These are phyloP conservation scores for Cyphellophora attinorum DNA, from an alignment of 2,329 filamentous ascomycete genomes.

Conservation along the genomic window DNA sequence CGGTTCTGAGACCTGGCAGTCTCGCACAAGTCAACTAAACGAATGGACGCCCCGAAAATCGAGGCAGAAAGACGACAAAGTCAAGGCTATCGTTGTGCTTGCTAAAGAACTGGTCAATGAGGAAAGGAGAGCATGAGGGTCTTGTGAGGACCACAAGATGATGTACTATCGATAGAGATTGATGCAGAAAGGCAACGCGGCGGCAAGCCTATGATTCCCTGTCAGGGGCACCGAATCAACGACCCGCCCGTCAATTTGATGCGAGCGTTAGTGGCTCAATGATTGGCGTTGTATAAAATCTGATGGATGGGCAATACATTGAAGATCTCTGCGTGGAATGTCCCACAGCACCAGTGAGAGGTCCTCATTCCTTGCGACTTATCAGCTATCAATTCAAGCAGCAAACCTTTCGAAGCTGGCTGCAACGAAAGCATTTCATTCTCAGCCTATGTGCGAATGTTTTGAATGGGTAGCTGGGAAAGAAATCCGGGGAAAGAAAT, in stretches of 20 bases:
- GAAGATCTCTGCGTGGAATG: too few species aligned
- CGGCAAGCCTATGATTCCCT: conserved; percentile 3
- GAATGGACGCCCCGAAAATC: not conserved
- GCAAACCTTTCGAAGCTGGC: too few species aligned
- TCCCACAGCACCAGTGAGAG: too few species aligned
- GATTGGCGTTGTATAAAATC: not conserved
- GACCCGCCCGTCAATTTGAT: conserved; percentile 1
- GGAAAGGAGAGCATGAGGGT: conserved; percentile 1
- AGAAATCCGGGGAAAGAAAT: conserved; percentile 16
- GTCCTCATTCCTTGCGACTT: too few species aligned
- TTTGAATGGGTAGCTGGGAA: not conserved
- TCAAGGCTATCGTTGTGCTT: not conserved
- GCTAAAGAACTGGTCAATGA: not conserved
- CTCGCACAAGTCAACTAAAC: not conserved
- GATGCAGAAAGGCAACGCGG: too few species aligned
- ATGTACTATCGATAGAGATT: conserved; percentile 8
- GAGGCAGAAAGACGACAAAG: not conserved
- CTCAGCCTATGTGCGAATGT: not conserved
- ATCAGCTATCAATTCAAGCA: too few species aligned
- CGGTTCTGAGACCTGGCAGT: conserved; percentile 20
- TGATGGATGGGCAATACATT: too few species aligned
- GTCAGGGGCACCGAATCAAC: conserved; percentile 1
- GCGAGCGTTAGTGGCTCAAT: not conserved
- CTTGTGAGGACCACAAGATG: not conserved
- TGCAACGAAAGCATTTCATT: not conserved